Evolutionary conservation across 2,329 filamentous ascomycete species (phyloP).

Genomic region (Pseudogymnoascus sp.): DNA sequence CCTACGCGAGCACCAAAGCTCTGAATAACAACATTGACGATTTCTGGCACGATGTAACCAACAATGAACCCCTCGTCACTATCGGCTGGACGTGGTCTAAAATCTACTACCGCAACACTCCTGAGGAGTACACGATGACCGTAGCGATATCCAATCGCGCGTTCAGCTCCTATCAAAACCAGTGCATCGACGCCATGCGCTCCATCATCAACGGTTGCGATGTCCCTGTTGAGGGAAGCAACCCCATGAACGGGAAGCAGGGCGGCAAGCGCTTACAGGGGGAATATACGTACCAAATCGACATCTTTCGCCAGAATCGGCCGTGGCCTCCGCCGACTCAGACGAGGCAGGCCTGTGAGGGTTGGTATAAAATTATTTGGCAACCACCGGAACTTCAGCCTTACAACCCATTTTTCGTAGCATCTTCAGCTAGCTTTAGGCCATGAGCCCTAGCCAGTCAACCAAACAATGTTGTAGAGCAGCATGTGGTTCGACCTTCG

Average conservation of each 20-base stretch:
- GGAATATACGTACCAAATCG: slow-evolving; percentile 23
- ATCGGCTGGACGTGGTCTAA: not conserved
- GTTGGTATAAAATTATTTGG: slow-evolving; percentile 18
- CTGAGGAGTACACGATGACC: too few species aligned
- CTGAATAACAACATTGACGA: slow-evolving; percentile 10
- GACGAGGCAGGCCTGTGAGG: slow-evolving; percentile 19
- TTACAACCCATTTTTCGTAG: too few species aligned
- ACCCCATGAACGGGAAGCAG: slow-evolving; percentile 26
- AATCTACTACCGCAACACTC: not conserved
- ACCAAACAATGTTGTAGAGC: too few species aligned
- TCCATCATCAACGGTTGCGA: not conserved
- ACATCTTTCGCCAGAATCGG: slow-evolving; percentile 17
- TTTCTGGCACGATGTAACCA: slow-evolving; percentile 8
- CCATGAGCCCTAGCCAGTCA: too few species aligned
- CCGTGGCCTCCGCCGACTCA: slow-evolving; percentile 21
- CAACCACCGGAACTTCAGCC: too few species aligned
- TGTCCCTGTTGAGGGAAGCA: too few species aligned
- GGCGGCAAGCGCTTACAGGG: slow-evolving; percentile 22
- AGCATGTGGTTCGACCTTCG: too few species aligned
- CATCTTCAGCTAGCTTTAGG: too few species aligned
- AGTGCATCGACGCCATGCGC: not conserved
- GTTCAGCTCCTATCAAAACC: not conserved
- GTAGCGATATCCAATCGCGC: not conserved
- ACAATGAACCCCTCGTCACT: not conserved
- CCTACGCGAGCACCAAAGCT: slow-evolving; percentile 6